Evolutionary conservation across 2,329 filamentous ascomycete species (phyloP).

Genomic region (Cercospora zeae-maydis): DNA sequence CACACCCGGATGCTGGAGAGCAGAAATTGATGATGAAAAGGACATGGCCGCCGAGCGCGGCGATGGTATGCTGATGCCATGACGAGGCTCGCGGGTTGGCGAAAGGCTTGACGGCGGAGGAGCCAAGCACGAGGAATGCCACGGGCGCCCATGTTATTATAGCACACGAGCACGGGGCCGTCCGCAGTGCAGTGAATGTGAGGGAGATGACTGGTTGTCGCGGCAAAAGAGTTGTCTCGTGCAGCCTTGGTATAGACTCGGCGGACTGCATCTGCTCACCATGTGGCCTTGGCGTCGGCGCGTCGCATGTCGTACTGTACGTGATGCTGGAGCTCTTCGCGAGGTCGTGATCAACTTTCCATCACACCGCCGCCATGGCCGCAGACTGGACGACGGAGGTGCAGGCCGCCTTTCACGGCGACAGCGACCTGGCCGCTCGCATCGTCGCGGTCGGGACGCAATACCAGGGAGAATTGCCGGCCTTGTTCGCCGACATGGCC

Average conservation of each 20-base stretch:
- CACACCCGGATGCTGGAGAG: not conserved
- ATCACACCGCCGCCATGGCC: not conserved
- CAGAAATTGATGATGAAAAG: not conserved
- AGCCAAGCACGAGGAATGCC: not conserved
- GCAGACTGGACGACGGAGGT: conserved; percentile 17
- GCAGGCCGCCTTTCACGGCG: conserved; percentile 20
- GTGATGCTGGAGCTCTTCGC: not conserved
- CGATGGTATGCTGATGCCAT: conserved; percentile 4
- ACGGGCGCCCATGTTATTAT: not conserved
- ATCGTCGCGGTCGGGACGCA: conserved; percentile 20
- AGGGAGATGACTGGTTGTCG: conserved; percentile 2
- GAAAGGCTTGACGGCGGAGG: conserved; percentile 4
- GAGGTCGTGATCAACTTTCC: not conserved
- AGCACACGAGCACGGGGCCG: no score
- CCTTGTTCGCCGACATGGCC: conserved; percentile 50
- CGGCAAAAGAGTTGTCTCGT: conserved; percentile 3
- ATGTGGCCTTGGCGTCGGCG: not conserved
- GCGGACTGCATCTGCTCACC: not conserved
- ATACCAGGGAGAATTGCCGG: conserved; percentile 24
- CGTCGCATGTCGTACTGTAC: not conserved
- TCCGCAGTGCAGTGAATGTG: not conserved
- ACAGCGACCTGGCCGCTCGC: conserved; percentile 17
- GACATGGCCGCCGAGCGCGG: not conserved
- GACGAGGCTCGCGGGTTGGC: conserved; percentile 14
- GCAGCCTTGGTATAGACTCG: conserved; percentile 6